Base-by-base conservation (phyloP, 139 green algal species). In the Dunaliella primolecta region DNA sequence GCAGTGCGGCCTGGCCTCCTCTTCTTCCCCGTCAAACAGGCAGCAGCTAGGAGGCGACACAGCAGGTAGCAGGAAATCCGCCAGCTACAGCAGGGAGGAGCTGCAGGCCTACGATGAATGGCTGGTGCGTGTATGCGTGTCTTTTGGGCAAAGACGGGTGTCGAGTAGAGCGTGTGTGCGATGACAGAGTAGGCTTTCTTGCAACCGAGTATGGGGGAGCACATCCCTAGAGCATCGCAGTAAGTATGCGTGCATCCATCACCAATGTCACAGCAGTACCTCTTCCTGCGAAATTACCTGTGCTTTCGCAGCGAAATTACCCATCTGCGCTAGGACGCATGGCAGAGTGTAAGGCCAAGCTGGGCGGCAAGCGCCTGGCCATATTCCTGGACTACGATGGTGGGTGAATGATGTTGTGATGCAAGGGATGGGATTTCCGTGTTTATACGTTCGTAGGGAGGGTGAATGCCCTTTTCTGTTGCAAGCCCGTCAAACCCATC, bases 331-430 rank as follows among this genome's bases (percentile, higher is more conserved):
- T 97, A 3, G 70, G 85, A 27, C 82, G 90, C 46, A 95, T 97
- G 34, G 81, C 91, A 0, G 34, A 82, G 0, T 91, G 97, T 37
- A 83, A 89, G 37, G 46, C 83, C 7, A 36, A 75, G 2, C 85
- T 93, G 0, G 72, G 87, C 0, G 93, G 90, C n/a, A 98, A 98
- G 89, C 90, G 95, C 7, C 81, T 99, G 7, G 94, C 94, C 0
- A 91, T 99, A 0, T 99, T 99, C 77, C 86, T 99, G 0, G 97
- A 99, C 80, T 99, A 99, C 82, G 97, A 99, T 81, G 95, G 93
- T 96, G 81, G 23, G 84, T 78, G 3, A 35, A 74, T 37, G 79
- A 3, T 75, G 31, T 55, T 32, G 21, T 80, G 0, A 1, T 31
- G 64, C 46, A 33, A 24, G 34, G 70, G 2, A n/a, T 36, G 27